A percentile compares a stretch with the other conserved stretches of the same genome.
These are phyloP conservation scores for Fusarium globosum DNA, from an alignment of 2,329 filamentous ascomycete species.

Conservation along the genomic window DNA sequence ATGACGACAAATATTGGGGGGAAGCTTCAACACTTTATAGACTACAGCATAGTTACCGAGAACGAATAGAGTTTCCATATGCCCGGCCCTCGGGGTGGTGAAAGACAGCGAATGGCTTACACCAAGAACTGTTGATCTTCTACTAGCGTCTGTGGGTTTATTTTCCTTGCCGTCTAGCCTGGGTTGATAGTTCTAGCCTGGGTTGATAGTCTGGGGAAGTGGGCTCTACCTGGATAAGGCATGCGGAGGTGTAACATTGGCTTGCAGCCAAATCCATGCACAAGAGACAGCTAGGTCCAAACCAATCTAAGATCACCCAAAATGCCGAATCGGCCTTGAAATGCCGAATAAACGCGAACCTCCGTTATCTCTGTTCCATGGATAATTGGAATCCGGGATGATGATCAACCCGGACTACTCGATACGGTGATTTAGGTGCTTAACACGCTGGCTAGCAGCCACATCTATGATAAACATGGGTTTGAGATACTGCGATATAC, in stretches of 20 bases:
- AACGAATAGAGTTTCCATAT: background rate
- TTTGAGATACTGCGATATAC: fast-evolving
- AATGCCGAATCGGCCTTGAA: background rate
- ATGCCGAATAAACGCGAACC: background rate
- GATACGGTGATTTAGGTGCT: no score
- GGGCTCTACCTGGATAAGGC: background rate
- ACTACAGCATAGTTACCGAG: background rate
- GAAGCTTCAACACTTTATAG: background rate
- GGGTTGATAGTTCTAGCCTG: background rate
- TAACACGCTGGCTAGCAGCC: background rate
- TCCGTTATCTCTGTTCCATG: background rate
- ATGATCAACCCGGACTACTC: background rate
- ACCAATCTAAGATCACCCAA: background rate
- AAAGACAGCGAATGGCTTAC: background rate
- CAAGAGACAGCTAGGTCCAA: no score
- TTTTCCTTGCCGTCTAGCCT: background rate
- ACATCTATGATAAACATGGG: background rate
- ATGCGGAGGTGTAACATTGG: background rate
- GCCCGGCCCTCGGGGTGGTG: background rate
- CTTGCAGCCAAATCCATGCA: background rate
- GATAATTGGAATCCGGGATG: background rate
- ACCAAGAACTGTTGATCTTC: background rate
- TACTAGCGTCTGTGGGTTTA: background rate
- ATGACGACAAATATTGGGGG: background rate
- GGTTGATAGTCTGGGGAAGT: slow-evolving; percentile 2